Base-by-base conservation (phyloP, 2,329 filamentous ascomycete species). In the Graphium sp. region DNA sequence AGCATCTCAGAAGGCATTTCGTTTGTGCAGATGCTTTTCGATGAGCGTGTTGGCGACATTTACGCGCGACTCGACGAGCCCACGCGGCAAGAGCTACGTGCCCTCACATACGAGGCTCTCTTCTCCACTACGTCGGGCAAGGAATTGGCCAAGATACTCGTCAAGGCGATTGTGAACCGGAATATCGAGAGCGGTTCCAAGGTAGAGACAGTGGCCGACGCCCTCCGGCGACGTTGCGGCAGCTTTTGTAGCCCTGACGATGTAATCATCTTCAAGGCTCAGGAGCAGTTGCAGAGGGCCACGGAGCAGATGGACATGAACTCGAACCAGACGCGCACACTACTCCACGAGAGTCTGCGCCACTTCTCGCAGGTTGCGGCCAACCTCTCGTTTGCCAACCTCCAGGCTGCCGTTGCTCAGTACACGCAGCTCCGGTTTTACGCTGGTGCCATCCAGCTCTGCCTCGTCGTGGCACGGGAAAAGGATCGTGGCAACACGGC, bases 171-270 rank as follows among this genome's bases (percentile, higher is more conserved):
- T 43, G 89, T 98, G 31, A 95, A 95, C 49, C 75, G 85, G 43
- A 98, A 93, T 49, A 98, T 98, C 41, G 80, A 87, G 33, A 93
- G 83, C 43, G 89, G 91, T 7, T 87, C 85, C 5, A 98, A 95
- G 37, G 87, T 98, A 13, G 91, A 98, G 53, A 94, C 85, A 0
- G 84, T 98, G 15, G 87, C 89, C 0, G 89, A 98, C 50, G 83
- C 85, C n/a, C 58, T 98, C 28, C 71, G 89, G 26, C 68, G 89
- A 41, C 72, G 85, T 41, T 98, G 89, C 41, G 91, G 89, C 36
- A 94, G 80, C 52, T 98, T 98, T 64, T 98, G 89, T 50, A 94
- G 85, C 43, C 75, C 87, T 1, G 87, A 98, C 38, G 89, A 98
- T 55, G 89, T 95, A 2, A 74, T 95, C 37, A 87, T 94, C 40